These are phyloP conservation scores for Yamadazyma epiphylla DNA, from an alignment of 1,139 yeast species.

Conservation along the genomic window DNA sequence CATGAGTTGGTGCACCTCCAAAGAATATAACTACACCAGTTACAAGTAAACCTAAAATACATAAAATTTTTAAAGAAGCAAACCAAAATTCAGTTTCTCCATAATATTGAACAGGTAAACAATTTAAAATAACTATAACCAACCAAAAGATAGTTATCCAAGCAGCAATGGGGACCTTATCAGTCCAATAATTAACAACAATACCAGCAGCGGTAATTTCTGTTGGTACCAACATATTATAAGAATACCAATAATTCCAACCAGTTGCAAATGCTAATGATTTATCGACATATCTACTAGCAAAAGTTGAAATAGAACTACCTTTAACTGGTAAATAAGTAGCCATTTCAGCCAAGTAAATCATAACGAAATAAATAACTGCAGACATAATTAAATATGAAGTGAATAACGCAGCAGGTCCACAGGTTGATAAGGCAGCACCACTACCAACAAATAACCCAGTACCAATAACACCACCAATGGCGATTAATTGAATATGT, in stretches of 20 bases:
- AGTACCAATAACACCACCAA: constrained; percentile 41
- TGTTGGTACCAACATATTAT: constrained; percentile 72
- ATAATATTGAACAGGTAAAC: constrained; percentile 23
- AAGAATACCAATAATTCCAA: constrained; percentile 73
- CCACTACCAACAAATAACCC: constrained; percentile 47
- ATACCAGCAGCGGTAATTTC: constrained; percentile 80
- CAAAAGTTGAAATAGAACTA: constrained; percentile 53
- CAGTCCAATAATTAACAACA: constrained; percentile 66
- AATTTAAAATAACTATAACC: constrained; percentile 19
- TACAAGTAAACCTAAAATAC: constrained; percentile 23
- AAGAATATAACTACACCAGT: constrained; percentile 24
- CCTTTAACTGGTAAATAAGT: constrained; percentile 63
- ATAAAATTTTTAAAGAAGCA: constrained; percentile 23
- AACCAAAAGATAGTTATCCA: constrained; percentile 26
- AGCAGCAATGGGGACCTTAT: constrained; percentile 23
- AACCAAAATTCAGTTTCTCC: constrained; percentile 32
- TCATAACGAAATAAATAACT: constrained; percentile 57
- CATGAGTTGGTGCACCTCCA: constrained; percentile 27
- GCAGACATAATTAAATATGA: constrained; percentile 42
- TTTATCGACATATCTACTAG: constrained; percentile 50
- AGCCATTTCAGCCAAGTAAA: constrained; percentile 76
- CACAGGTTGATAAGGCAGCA: constrained; percentile 40
- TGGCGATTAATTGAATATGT: constrained; percentile 36
- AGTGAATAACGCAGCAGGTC: constrained; percentile 39
- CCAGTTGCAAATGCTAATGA: constrained; percentile 75